These are phyloP conservation scores for Fomitopsis schrenkii DNA, from an alignment of 1,284 basidiomycete genomes.

Conservation along the genomic window DNA sequence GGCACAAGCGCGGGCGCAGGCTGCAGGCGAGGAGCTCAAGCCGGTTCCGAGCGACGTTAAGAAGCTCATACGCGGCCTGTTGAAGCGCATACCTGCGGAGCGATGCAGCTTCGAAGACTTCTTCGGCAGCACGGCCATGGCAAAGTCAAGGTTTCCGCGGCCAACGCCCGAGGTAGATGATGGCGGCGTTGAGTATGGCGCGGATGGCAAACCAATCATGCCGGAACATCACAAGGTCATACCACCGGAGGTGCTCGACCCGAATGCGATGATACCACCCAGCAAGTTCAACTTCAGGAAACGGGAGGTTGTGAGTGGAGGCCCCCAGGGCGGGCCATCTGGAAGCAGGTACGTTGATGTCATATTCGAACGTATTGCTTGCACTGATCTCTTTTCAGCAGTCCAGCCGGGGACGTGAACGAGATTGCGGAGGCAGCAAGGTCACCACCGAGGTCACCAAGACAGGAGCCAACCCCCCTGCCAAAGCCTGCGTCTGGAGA, in stretches of 20 bases:
- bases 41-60: constrained; percentile 86
- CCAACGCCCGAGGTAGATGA: constrained; percentile 28
- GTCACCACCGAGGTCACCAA: constrained; percentile 9
- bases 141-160: constrained; percentile 71
- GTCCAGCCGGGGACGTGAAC: background rate
- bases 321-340: constrained; percentile 3
- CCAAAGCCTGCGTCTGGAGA: constrained; percentile 49
- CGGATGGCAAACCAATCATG: constrained; percentile 26
- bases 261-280: constrained; percentile 73
- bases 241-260: constrained; percentile 72
- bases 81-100: constrained; percentile 84
- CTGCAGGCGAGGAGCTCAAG: constrained; percentile 41
- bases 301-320: constrained; percentile 16
- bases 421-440: constrained; percentile 6
- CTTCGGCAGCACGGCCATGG: constrained; percentile 79
- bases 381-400: background rate
- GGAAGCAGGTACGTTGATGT: constrained; percentile 8
- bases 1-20: constrained; percentile 27
- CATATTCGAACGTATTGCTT: background rate
- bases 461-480: constrained; percentile 8
- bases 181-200: constrained; percentile 24
- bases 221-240: constrained; percentile 66
- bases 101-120: constrained; percentile 92
- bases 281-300: constrained; percentile 71
- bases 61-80: constrained; percentile 75